Percentiles rank a stretch among this genome's conserved stretches.
These are phyloP conservation scores for Tylopilus felleus DNA, from an alignment of 768 basidiomycete genomes.

Conservation along the genomic window DNA sequence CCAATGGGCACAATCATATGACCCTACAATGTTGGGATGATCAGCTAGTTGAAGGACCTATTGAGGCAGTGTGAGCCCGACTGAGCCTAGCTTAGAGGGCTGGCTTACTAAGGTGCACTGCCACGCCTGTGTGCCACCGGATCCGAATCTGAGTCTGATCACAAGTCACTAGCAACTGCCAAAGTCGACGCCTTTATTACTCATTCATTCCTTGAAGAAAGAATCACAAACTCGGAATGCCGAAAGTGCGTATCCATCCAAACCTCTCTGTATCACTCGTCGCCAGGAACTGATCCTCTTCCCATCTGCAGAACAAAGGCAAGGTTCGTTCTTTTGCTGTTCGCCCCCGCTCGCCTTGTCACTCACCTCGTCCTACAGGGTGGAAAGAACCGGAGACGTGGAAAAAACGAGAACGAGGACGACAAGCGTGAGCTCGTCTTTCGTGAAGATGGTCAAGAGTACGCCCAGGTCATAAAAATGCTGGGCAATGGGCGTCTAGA, in stretches of 20 bases:
- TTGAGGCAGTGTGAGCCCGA: too few relatives aligned
- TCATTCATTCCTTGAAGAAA: neutral
- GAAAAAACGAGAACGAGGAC: slow-evolving; percentile 99
- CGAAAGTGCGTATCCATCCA: slow-evolving; percentile 18
- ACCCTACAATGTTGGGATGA: too few relatives aligned
- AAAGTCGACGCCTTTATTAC: neutral
- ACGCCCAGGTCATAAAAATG: slow-evolving; percentile 98
- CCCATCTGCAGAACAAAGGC: slow-evolving; percentile 25
- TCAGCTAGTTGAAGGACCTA: too few relatives aligned
- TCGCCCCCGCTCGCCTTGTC: neutral
- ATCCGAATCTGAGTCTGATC: neutral
- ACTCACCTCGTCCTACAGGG: slow-evolving; percentile 53
- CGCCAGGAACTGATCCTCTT: slow-evolving; percentile 2
- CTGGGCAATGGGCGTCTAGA: slow-evolving; percentile 96
- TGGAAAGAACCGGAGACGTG: slow-evolving; percentile 98
- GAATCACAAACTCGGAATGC: slow-evolving; percentile 13
- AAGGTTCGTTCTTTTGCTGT: slow-evolving; percentile 16
- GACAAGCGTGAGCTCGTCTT: slow-evolving; percentile 99
- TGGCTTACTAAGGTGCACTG: slow-evolving; percentile 2
- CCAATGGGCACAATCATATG: too few relatives aligned
- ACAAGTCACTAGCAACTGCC: neutral
- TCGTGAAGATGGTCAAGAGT: slow-evolving; percentile 98
- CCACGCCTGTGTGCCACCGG: neutral
- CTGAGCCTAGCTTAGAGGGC: too few relatives aligned
- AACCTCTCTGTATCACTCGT: neutral